A percentile compares a stretch with the other conserved stretches of the same genome.
Evolutionary conservation across 768 basidiomycete species (phyloP).

Genomic region (Pleurotus ostreatus): DNA sequence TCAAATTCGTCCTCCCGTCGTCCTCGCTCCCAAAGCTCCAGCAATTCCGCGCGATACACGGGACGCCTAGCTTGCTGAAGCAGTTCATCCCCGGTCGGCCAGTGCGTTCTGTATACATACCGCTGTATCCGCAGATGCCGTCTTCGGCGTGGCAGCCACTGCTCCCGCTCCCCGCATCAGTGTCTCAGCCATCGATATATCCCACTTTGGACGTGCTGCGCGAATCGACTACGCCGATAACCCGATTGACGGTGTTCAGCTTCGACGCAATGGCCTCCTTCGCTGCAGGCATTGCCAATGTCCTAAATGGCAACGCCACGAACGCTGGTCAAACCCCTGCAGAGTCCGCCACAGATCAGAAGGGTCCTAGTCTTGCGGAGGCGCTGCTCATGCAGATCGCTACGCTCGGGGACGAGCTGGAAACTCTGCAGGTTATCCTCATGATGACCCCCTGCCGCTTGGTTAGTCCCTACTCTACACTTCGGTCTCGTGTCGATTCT

Average conservation of each 20-base stretch:
- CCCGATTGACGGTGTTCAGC: constrained; percentile 3
- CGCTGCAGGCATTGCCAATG: constrained; percentile 32
- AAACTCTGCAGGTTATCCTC: constrained; percentile 60
- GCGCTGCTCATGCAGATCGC: constrained; percentile 31
- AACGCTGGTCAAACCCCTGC: constrained; percentile 26
- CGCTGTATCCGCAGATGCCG: not conserved
- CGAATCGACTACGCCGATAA: not conserved
- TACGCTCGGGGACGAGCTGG: constrained; percentile 41
- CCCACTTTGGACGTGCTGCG: not conserved
- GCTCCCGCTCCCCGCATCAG: not conserved
- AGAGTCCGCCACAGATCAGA: constrained; percentile 28
- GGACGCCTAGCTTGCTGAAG: constrained; percentile 27
- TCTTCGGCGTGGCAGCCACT: not conserved
- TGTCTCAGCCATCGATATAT: not conserved
- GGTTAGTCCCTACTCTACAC: constrained; percentile 25
- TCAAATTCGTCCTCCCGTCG: constrained; percentile 29
- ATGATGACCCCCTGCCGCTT: constrained; percentile 44
- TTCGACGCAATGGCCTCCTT: not conserved
- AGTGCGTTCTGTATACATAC: constrained; percentile 1
- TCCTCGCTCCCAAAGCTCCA: constrained; percentile 43
- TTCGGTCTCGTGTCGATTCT: too few species aligned
- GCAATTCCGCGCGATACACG: constrained; percentile 51
- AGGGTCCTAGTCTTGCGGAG: constrained; percentile 45
- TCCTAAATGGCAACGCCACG: constrained; percentile 37
- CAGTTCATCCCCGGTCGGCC: constrained; percentile 6